Base-by-base conservation (phyloP, 2,329 filamentous ascomycete genomes). In the Cladophialophora chaetospira region DNA sequence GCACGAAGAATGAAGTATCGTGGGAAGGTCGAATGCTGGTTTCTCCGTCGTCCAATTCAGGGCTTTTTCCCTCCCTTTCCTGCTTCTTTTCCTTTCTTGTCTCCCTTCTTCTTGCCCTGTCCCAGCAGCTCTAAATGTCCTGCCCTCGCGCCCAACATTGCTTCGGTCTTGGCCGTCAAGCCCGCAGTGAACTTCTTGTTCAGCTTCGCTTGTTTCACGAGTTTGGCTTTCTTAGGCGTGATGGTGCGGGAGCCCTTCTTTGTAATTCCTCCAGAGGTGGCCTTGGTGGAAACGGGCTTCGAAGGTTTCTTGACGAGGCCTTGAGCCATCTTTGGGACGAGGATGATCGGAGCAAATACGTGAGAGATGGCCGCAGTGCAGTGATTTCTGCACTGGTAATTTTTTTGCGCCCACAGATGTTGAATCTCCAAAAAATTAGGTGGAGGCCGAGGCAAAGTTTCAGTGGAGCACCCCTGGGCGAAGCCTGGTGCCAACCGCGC, bases 111-210 rank as follows among this genome's bases (percentile, higher is more conserved):
- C 79, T 87, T 88, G 10, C 85, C 86, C 2, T 85, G 85, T 55
- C 78, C 78, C 67, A 89, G 70, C 67, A 89, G 68, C 71, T 90
- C 87, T 67, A 89, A 67, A 77, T 90, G 87, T 11, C 87, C 87
- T 4, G 86, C 87, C 66, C 83, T 83, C 60, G 83, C 76, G 10
- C 86, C 87, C 8, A 89, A 76, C 61, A 79, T 81, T 59, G 81
- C 81, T 68, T 90, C 87, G n/a, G 87, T 89, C 73, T 83, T 78
- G 0, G 80, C 81, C 3, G 81, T 81, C 36, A 89, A 72, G 0
- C 85, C 85, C 0, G 82, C 75, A 0, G 83, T 79, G 60, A 83
- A 77, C 79, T 88, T 87, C 81, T 86, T 88, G 50, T 81, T 83
- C 69, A 88, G 77, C 66, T 84, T 84, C 62, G 82, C 75, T 68